Base-by-base conservation (phyloP, 768 basidiomycete genomes). In the Termitomyces heimii region DNA sequence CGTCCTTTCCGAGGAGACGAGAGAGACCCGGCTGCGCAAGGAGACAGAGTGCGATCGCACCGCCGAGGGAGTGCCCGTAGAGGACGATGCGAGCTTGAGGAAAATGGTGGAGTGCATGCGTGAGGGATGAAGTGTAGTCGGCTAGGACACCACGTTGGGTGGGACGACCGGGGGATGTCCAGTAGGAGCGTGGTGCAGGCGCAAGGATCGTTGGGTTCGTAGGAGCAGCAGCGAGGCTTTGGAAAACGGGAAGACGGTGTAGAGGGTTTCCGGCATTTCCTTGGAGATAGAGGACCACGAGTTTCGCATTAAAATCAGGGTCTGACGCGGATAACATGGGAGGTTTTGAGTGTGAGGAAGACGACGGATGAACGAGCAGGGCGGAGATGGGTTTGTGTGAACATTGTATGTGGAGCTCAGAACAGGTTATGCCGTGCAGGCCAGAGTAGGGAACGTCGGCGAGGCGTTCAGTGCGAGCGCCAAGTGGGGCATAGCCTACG, bases 11-110 rank as follows among this genome's bases (percentile, higher is more conserved):
- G 2, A 46, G 45, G 16, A 12, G 4, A 22, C 52, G 43, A 0
- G 55, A 52, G 18, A 63, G 60, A 16, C 68, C 28, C 4, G 65
- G 59, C 12, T 71, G 43, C 2, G 66, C 62, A 9, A 78, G 66
- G 4, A 80, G 69, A 47, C 76, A 75, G 4, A 76, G 64, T 0
- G 77, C 73, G 14, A 71, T 71, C 1, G 79, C 70, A 0, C 73
- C 81, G 5, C 81, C 81, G 4, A 82, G 70, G 3, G 78, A 80
- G 64, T 82, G 81, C 0, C 78, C 79, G 60, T 77, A 79, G 5
- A 79, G 46, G 10, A 77, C 62, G 50, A 80, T 61, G 6, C 56
- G 56, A 2, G 70, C 63, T 16, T 47, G 24, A 0, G 77, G 77
- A 34, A 71, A 79, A 2, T 62, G 67, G 7, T 43, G 16, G 18